Conservation (phyloP, 2,329 filamentous ascomycete genomes). For the Cercospora sesami region DNA sequence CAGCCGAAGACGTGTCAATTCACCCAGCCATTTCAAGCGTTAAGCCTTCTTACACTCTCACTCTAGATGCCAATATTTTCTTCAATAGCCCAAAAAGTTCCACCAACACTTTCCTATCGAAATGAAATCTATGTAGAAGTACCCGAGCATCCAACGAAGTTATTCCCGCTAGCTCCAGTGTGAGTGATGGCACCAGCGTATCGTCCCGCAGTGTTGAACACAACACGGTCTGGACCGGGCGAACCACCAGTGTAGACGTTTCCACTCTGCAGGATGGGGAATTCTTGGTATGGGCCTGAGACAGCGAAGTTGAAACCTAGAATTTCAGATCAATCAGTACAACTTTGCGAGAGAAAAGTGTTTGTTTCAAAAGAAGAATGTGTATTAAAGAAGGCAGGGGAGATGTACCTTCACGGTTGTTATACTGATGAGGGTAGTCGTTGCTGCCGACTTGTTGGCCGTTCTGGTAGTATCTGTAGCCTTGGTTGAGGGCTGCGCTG, state of each 20-base stretch:
- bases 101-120: neutral
- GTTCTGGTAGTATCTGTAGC: conserved; percentile 52
- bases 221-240: conserved; percentile 66
- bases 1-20: neutral
- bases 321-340: neutral
- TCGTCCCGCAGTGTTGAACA: conserved; percentile 59
- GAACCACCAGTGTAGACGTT: conserved; percentile 58
- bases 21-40: neutral
- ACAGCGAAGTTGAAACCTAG: conserved; percentile 58
- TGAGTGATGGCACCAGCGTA: conserved; percentile 68
- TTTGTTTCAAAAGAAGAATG: no score
- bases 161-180: conserved; percentile 66
- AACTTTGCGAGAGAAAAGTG: no score
- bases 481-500: conserved; percentile 52
- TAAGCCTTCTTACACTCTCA: neutral
- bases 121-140: conserved; percentile 32
- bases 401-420: conserved; percentile 30
- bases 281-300: conserved; percentile 62
- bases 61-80: neutral
- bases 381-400: no score
- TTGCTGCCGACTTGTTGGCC: conserved; percentile 40
- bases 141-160: conserved; percentile 64
- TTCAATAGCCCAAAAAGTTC: neutral
- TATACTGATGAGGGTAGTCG: conserved; percentile 37
- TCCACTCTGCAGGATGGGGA: conserved; percentile 55